phyloP scores from a whole-genome alignment of 345 rosid genomes.

The Sapria himalayana region DNA sequence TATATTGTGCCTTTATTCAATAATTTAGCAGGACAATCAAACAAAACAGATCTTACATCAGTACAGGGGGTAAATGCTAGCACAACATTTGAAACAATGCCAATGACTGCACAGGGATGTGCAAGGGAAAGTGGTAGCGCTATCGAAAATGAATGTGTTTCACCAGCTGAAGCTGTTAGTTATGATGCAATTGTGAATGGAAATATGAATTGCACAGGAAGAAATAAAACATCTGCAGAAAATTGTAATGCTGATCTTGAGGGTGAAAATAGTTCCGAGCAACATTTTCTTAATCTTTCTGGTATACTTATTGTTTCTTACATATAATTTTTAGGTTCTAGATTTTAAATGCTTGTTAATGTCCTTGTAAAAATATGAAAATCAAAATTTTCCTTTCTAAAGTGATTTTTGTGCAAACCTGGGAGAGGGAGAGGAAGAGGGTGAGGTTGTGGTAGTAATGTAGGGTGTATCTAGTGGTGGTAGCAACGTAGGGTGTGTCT shows the following conservation, averaged over 20 bases:
- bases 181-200: conserved; percentile 40
- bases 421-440: too few relatives aligned
- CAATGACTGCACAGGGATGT: conserved; percentile 8
- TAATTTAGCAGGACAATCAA: conserved; percentile 6
- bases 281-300: conserved; percentile 26
- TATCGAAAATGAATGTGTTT: conserved; percentile 7
- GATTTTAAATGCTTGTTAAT: not conserved
- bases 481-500: too few relatives aligned
- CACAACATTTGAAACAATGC: conserved; percentile 9
- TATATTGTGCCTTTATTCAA: conserved; percentile 6
- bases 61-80: conserved; percentile 11
- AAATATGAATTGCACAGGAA: conserved; percentile 15
- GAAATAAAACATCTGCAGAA: conserved; percentile 18
- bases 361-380: not conserved
- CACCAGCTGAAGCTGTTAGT: conserved; percentile 12
- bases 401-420: too few relatives aligned
- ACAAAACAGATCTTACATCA: conserved; percentile 8
- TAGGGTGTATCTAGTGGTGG: too few relatives aligned
- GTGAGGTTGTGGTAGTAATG: too few relatives aligned
- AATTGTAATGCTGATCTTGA: conserved; percentile 32
- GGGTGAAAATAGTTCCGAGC: conserved; percentile 18
- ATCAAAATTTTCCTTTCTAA: too few relatives aligned
- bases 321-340: not conserved
- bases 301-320: conserved; percentile 25
- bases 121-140: conserved; percentile 10